Evolutionary conservation across 176 grass and related monocot species (phyloP), one percentile per base, ranked within the genome.

Genomic region (Zea mays): DNA sequence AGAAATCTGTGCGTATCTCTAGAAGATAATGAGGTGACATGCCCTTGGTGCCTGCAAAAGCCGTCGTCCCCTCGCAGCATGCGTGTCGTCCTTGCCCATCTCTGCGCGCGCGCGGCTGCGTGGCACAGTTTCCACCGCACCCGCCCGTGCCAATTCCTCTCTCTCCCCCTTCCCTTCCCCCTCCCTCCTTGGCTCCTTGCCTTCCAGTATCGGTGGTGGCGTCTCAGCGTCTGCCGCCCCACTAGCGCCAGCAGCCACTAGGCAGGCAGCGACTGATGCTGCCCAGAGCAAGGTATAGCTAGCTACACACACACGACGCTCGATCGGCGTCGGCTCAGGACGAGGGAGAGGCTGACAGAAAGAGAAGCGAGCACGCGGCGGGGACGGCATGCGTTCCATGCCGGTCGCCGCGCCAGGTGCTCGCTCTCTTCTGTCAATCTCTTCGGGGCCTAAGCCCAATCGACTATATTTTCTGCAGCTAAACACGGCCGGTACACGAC

Each of bases 351-450:
- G 37, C 79, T 81, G 85, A 86, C 85, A 82, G 85, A 71, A 82
- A 86, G 85, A 82, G 72, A 48, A 86, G 79, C 16, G 85, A 82
- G 73, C 79, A 86, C 85, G 73, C 66, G 85, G 57, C 65, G 48
- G 78, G 72, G 66, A 6, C 65, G 79, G 65, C 72, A 46, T 63
- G 3, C 13, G 41, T 21, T 2, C 17, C 55, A 76, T 71, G 85
- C 72, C 71, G 65, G 7, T 55, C 73, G 48, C 79, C 72, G 72
- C 58, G 79, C 73, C 85, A 73, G 62, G 85, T 82, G 85, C 85
- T 86, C 85, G 20, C 85, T 86, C 85, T 86, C 85, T 86, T 82
- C 79, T 82, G 79, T 86, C 79, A 86, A 77, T 72, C 73, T 77
- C 85, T 35, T 15, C 46, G 2, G 34, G 34, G 47, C 46, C 70